Evolutionary conservation across 1,139 yeast genomes (phyloP), one percentile per base, ranked within the genome.

Genomic region (Zygosaccharomyces sapae): DNA sequence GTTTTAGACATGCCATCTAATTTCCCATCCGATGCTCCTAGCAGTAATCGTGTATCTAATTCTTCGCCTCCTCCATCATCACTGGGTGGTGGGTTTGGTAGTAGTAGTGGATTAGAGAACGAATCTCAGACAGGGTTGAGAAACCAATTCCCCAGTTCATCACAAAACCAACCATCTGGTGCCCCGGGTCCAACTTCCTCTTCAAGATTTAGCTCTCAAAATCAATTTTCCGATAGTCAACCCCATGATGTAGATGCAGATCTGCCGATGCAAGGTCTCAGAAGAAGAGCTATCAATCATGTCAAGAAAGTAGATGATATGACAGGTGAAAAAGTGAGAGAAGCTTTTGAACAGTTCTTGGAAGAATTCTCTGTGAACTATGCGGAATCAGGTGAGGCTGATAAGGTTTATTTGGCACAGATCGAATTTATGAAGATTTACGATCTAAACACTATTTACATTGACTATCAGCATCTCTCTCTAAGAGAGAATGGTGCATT

Each of bases 281-380:
- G 61, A 47, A 60, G 63, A 48, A 56, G 65, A 47, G 59, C 79
- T 55, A 72, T 81, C 51, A 76, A 81, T 46, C 79, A 81, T 35
- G 88, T 90, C 44, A 90, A 95, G 33, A 87, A 86, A 65, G 96
- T 92, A 27, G 80, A 80, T 18, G 98, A 92, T 71, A 80, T 83
- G 37, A 89, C 96, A 4, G 97, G 96, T 52, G 97, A 90, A 63
- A 87, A 88, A 58, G 97, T 92, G 12, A 77, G 94, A 45, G 96
- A 89, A 65, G 82, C 94, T 25, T 92, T 92, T 65, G 96, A 89
- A 65, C 80, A 77, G 56, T 92, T 92, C 63, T 70, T 92, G 52
- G 87, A 84, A 63, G 84, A 80, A 39, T 87, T 73, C 59, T 40
- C 60, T 2, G 45, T 56, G 8, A 44, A 44, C n/a, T 52, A 54